Percentiles rank a stretch among this genome's conserved stretches.
Conservation (phyloP, 192 early-diverging fungal genomes). For the Rhizophlyctis rosea region DNA sequence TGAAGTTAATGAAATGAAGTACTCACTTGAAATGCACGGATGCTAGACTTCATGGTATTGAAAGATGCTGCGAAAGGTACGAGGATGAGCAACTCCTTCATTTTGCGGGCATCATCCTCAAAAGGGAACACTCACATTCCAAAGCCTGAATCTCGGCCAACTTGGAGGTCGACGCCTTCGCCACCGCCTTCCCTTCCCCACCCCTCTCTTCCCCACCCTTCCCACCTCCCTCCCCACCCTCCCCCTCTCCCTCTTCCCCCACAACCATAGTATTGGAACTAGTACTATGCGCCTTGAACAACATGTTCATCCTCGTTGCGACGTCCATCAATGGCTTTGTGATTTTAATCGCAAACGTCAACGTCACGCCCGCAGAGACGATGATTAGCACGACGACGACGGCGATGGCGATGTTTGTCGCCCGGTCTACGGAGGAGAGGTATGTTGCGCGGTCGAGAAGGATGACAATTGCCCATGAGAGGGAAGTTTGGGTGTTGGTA, state of each 20-base stretch:
- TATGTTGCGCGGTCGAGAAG: not conserved
- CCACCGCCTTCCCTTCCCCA: not conserved
- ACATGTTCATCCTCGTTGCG: slow-evolving; percentile 1
- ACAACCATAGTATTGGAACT: not conserved
- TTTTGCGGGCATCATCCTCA: too few species aligned
- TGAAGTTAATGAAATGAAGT: not conserved
- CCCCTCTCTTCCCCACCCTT: not conserved
- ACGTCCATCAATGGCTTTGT: slow-evolving; percentile 7
- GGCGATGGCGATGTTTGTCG: slow-evolving; percentile 1
- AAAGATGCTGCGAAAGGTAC: slow-evolving; percentile 8
- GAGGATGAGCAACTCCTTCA: too few species aligned
- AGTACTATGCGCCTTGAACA: slow-evolving; percentile 6
- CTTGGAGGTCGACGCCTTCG: not conserved
- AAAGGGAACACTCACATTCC: not conserved
- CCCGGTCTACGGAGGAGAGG: not conserved
- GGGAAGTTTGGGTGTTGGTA: not conserved
- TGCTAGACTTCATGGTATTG: slow-evolving; percentile 3
- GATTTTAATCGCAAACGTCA: slow-evolving; percentile 1
- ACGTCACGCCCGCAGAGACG: not conserved
- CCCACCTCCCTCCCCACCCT: not conserved
- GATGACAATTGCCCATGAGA: slow-evolving; percentile 8
- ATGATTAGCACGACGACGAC: not conserved
- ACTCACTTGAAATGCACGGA: slow-evolving; percentile 2
- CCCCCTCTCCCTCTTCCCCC: not conserved
- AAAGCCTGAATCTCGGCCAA: slow-evolving; percentile 7